phyloP scores from a whole-genome alignment of 2,329 filamentous ascomycete genomes.

The Ophiostoma novo-ulmi region DNA sequence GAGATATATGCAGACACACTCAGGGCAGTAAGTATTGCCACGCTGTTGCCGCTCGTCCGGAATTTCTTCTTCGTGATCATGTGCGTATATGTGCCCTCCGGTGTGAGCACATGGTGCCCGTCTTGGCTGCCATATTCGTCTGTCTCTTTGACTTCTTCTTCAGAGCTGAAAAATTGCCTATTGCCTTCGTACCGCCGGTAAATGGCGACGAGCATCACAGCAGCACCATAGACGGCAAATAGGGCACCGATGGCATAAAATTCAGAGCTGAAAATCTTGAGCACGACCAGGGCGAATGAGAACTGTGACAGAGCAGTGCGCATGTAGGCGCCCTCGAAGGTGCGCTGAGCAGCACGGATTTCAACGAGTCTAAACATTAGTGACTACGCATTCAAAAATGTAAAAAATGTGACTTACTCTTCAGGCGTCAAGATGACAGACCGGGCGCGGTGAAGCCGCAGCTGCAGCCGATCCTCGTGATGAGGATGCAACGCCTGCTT shows the following conservation, averaged over 20 bases:
- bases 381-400: not conserved
- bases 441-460: constrained; percentile 77
- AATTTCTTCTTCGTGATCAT: constrained; percentile 51
- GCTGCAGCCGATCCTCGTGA: constrained; percentile 67
- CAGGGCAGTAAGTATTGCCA: constrained; percentile 51
- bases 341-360: constrained; percentile 88
- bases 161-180: constrained; percentile 76
- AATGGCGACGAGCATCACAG: constrained; percentile 74
- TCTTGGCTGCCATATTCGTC: constrained; percentile 23
- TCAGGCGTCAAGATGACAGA: constrained; percentile 74
- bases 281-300: constrained; percentile 86
- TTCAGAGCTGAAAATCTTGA: constrained; percentile 94
- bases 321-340: constrained; percentile 95
- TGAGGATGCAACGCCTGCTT: constrained; percentile 38
- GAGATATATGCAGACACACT: constrained; percentile 55
- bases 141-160: constrained; percentile 36
- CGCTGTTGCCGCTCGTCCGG: constrained; percentile 59
- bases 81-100: constrained; percentile 24
- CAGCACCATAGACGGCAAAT: constrained; percentile 85
- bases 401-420: constrained; percentile 52
- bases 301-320: constrained; percentile 92
- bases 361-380: constrained; percentile 63
- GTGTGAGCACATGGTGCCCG: constrained; percentile 24
- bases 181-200: constrained; percentile 90
- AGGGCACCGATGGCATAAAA: constrained; percentile 97